These are phyloP conservation scores for Calonectria henricotiae DNA, from an alignment of 2,329 filamentous ascomycete species.

Conservation along the genomic window DNA sequence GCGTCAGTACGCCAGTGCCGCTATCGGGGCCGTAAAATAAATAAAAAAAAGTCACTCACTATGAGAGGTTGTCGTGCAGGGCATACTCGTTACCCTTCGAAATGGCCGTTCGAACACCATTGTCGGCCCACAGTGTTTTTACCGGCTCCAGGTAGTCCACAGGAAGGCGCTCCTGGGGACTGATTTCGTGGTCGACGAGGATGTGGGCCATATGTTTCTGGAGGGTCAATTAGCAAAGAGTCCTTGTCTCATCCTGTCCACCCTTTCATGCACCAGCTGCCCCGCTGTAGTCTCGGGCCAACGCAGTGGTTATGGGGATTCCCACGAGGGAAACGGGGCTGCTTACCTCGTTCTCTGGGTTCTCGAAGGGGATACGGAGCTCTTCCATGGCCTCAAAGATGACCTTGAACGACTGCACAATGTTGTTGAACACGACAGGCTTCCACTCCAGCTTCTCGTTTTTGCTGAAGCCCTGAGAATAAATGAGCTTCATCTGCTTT, in stretches of 20 bases:
- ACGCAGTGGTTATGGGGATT: conserved; percentile 17
- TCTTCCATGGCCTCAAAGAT: conserved; percentile 94
- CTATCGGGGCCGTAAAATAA: background rate
- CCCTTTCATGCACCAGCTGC: conserved; percentile 21
- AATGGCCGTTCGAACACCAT: conserved; percentile 89
- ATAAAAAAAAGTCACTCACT: conserved; percentile 73
- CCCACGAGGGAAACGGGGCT: conserved; percentile 21
- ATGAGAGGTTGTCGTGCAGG: conserved; percentile 94
- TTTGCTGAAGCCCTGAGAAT: conserved; percentile 91
- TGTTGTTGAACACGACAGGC: conserved; percentile 95
- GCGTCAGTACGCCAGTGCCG: conserved; percentile 45
- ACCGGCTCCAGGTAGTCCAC: conserved; percentile 85
- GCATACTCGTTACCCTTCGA: conserved; percentile 96
- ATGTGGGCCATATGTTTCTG: conserved; percentile 86
- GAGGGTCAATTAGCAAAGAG: conserved; percentile 59
- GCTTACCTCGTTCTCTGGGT: conserved; percentile 84
- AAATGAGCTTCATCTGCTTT: conserved; percentile 99
- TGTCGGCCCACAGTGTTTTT: conserved; percentile 87
- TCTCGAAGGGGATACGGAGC: conserved; percentile 84
- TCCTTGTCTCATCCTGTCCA: conserved; percentile 43
- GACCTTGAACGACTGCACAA: conserved; percentile 92
- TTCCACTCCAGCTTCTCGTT: conserved; percentile 94
- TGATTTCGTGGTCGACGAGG: conserved; percentile 86
- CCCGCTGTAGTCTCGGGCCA: conserved; percentile 17
- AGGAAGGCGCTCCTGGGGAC: conserved; percentile 85